Evolutionary conservation across 129 eudicot species (phyloP).

Genomic region (Heracleum sosnowskyi): DNA sequence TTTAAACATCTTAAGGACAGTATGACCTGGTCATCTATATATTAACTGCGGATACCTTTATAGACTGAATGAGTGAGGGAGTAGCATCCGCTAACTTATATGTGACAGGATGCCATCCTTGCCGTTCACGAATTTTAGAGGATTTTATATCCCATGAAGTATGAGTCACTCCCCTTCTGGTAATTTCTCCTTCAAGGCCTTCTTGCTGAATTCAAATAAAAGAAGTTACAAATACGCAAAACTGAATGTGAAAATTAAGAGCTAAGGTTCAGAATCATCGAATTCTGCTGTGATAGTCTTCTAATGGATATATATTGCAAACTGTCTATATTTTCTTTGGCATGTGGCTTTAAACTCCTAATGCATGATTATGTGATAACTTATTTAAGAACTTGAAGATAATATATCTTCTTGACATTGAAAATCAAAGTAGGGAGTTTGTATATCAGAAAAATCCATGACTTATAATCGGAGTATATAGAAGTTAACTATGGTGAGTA

Average conservation of each 20-base stretch:
- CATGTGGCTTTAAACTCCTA: not conserved
- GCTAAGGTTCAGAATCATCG: not conserved
- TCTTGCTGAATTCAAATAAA: slow-evolving; percentile 40
- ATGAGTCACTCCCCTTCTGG: slow-evolving; percentile 76
- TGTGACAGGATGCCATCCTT: slow-evolving; percentile 96
- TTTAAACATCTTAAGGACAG: no score
- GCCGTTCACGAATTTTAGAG: slow-evolving; percentile 59
- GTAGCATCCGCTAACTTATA: slow-evolving; percentile 89
- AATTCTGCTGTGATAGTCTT: not conserved
- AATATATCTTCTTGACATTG: not conserved
- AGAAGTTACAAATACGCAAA: not conserved
- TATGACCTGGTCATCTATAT: no score
- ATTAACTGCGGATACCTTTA: slow-evolving; percentile 48
- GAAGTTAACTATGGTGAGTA: not conserved
- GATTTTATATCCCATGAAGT: slow-evolving; percentile 83
- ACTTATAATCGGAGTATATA: not conserved
- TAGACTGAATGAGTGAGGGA: slow-evolving; percentile 60
- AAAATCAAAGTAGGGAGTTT: not conserved
- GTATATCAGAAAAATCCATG: not conserved
- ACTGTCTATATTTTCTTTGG: not conserved
- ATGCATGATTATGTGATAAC: not conserved
- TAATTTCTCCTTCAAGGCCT: slow-evolving; percentile 80
- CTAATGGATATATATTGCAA: not conserved
- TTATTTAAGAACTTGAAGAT: not conserved
- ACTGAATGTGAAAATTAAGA: not conserved